Percentiles rank a stretch among this genome's conserved stretches.
Evolutionary conservation across 345 rosid species (phyloP).

Genomic region (Aegle marmelos): DNA sequence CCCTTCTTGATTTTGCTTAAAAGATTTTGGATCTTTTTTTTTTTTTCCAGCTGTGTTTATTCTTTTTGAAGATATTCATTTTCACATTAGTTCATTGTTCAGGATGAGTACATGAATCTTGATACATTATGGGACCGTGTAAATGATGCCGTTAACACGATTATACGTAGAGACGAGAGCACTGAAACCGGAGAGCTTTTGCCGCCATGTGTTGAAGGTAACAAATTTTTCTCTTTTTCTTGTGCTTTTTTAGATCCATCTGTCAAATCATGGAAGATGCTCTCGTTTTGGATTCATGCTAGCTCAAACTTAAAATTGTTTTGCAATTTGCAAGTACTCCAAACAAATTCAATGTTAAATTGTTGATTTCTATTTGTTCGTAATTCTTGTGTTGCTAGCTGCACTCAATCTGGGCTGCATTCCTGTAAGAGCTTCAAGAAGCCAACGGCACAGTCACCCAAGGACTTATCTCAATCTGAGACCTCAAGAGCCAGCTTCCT

Average conservation of each 20-base stretch:
- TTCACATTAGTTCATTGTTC: conserved; percentile 13
- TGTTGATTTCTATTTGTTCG: not conserved
- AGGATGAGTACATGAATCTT: conserved; percentile 73
- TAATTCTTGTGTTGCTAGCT: conserved; percentile 45
- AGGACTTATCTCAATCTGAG: conserved; percentile 79
- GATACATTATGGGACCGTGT: conserved; percentile 89
- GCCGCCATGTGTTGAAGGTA: conserved; percentile 99
- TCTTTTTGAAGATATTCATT: conserved; percentile 12
- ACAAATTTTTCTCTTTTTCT: not conserved
- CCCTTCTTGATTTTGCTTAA: conserved; percentile 10
- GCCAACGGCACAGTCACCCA: conserved; percentile 83
- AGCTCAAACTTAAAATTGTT: not conserved
- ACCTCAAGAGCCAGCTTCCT: conserved; percentile 48
- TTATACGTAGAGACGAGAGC: conserved; percentile 85
- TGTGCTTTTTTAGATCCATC: conserved; percentile 14
- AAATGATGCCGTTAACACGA: conserved; percentile 89
- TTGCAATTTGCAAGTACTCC: not conserved
- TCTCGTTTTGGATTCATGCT: conserved; percentile 8
- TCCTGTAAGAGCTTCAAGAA: conserved; percentile 92
- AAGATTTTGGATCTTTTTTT: conserved; percentile 16
- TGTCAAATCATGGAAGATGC: conserved; percentile 2
- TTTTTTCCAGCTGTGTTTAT: not conserved
- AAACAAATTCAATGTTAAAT: not conserved
- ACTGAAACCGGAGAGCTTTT: conserved; percentile 79
- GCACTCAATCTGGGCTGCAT: conserved; percentile 91